Conservation (phyloP, 768 basidiomycete genomes). For the Boletellus emodensis region DNA sequence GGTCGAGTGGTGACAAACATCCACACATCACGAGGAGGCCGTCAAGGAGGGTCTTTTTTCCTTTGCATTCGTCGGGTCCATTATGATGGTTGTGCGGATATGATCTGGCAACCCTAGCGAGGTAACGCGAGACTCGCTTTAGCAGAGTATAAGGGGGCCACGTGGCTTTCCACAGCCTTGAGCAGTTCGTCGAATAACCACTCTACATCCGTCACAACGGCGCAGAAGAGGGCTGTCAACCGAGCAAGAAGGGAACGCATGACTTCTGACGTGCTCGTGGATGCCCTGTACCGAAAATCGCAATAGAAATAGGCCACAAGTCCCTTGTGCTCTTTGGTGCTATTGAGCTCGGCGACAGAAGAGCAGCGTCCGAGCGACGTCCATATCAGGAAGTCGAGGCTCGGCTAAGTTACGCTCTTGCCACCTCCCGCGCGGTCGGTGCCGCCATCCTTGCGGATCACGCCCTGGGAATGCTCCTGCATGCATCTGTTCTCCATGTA, state of each 20-base stretch:
- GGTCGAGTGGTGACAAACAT: slow-evolving; percentile 12
- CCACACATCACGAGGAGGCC: slow-evolving; percentile 1
- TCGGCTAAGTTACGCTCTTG: no score
- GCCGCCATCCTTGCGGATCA: no score
- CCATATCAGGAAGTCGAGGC: no score
- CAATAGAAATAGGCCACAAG: slow-evolving; percentile 20
- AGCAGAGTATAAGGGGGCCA: background rate
- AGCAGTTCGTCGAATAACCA: slow-evolving; percentile 4
- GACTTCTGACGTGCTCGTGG: slow-evolving; percentile 11
- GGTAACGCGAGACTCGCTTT: background rate
- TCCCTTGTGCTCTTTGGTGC: background rate
- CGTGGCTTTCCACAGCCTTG: background rate
- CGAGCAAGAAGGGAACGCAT: slow-evolving; percentile 20
- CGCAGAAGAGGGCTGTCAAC: background rate
- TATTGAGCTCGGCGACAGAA: no score
- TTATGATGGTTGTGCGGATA: slow-evolving; percentile 13
- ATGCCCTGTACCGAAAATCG: slow-evolving; percentile 12
- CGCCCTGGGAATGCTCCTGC: no score
- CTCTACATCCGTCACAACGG: background rate
- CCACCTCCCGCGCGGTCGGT: no score
- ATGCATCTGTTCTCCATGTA: no score
- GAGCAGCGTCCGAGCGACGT: no score
- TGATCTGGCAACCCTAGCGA: background rate
- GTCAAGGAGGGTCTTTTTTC: slow-evolving; percentile 5
- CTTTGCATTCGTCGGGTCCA: slow-evolving; percentile 21